Base-by-base conservation (phyloP, 169 alveolate genomes). In the Plasmodium adleri region DNA sequence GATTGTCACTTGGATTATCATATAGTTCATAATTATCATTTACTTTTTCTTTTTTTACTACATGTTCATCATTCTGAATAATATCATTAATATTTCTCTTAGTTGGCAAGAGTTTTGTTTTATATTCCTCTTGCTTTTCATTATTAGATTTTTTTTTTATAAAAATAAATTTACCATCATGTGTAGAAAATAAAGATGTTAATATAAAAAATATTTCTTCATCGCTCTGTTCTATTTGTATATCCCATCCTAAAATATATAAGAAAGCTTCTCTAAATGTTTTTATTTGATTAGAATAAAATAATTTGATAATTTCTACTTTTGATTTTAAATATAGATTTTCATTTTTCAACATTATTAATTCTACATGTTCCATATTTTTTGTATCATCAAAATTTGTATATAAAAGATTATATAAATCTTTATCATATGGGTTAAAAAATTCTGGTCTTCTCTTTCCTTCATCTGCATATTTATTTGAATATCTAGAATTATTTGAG, bases 191-290 rank as follows among this genome's bases (percentile, higher is more conserved):
- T n/a, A 85, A 24, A 1, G 91, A 85, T 3, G 91, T 85, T 9
- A 85, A 17, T n/a, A 85, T 85, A 50, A 85, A 85, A 50, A 85
- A 85, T 9, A 85, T 59, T 7, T 85, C 91, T 15, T 85, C 87
- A 71, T 85, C 54, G 32, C 10, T 85, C 20, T 85, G 87, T 47
- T 85, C 91, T n/a, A 85, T 71, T 71, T 68, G 74, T 24, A 85
- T 71, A 20, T 85, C 91, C 91, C 91, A 85, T 12, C 91, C 91
- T 43, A 85, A 39, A 10, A 85, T 68, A 64, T 85, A 85, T 2
- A 85, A 43, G 39, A 85, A 71, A 2, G 91, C 91, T 60, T 85
- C 91, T 66, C 91, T 68, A 60, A 58, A 85, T 39, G 43, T 85
- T 43, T 85, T 85, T n/a, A 85, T 85, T 54, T 85, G 91, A n/a